Base-by-base conservation (phyloP, 1,284 basidiomycete genomes). In the Melampsora americana region DNA sequence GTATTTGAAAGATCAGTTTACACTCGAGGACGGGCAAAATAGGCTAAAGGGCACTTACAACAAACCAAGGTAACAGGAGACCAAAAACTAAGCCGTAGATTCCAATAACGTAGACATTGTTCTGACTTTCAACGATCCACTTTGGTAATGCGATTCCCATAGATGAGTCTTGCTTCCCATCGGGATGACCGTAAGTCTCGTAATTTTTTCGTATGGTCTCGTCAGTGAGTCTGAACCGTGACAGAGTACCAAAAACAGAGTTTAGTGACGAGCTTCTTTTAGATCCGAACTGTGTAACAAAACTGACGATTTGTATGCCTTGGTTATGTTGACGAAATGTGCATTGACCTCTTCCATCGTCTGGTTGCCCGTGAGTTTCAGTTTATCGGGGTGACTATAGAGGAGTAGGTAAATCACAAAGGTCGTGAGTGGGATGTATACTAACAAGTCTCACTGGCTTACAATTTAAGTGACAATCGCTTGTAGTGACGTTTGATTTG, bases 401-500 rank as follows among this genome's bases (percentile, higher is more conserved):
- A 73, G 69, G n/a, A 30, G 75, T 30, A 44, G 53, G 53, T 30
- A 35, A 2, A 66, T 23, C 14, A 32, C n/a, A 56, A 23, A 16
- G 16, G 53, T 80, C 66, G 80, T 78, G 32, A 35, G 11, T 56
- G n/a, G 46, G 39, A 18, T 65, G 26, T 46, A 62, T 3, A 26
- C 53, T 67, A 77, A 67, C 35, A n/a, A 7, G n/a, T 50, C 39
- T 30, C 14, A 44, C 28, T 26, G 20, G 46, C 90, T 79, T 81
- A 94, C 93, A 90, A 95, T 83, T 90, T 85, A 80, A 90, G 87
- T 0, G 93, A 95, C n/a, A 99, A 87, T 81, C 91, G 91, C 85
- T 95, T 96, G 86, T 91, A 99, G 83, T 94, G 92, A 18, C 92
- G 92, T 84, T 96, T 97, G 84, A 99, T 96, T 77, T 95, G 91